Conservation (phyloP, 805 yeast species). For the Pichia phayaonensis region DNA sequence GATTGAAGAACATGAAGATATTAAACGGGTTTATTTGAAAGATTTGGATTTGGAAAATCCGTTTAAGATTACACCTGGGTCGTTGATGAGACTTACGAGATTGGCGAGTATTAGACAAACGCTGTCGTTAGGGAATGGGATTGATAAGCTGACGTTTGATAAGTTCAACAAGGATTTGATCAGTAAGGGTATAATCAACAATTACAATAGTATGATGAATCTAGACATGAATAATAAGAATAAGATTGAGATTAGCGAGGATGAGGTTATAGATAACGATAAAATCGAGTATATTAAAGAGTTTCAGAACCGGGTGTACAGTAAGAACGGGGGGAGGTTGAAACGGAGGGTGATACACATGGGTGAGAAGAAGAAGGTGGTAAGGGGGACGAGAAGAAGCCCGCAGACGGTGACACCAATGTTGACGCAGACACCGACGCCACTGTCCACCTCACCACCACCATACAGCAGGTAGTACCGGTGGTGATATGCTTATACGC, state of each 20-base stretch:
- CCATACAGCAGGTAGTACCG: not conserved
- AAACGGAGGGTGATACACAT: not conserved
- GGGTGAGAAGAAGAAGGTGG: not conserved
- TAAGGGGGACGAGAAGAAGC: no score
- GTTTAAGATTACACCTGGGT: slow-evolving; percentile 53
- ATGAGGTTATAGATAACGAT: slow-evolving; percentile 9
- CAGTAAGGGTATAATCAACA: slow-evolving; percentile 25
- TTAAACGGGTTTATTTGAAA: slow-evolving; percentile 35
- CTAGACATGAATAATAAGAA: slow-evolving; percentile 25
- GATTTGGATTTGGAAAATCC: slow-evolving; percentile 50
- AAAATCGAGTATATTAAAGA: slow-evolving; percentile 27
- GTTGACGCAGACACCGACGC: no score
- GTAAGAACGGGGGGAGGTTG: slow-evolving; percentile 19
- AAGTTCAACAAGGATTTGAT: slow-evolving; percentile 27
- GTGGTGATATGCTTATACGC: no score
- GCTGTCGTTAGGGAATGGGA: slow-evolving; percentile 46
- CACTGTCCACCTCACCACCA: not conserved
- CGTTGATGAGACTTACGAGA: slow-evolving; percentile 58
- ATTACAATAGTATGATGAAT: slow-evolving; percentile 15
- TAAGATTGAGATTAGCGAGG: slow-evolving; percentile 21
- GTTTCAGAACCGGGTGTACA: slow-evolving; percentile 38
- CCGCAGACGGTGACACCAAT: not conserved
- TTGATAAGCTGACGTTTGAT: slow-evolving; percentile 24
- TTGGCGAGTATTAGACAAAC: slow-evolving; percentile 74
- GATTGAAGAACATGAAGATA: slow-evolving; percentile 26